These are phyloP conservation scores for Colletotrichum spinosum DNA, from an alignment of 2,329 filamentous ascomycete genomes.

Conservation along the genomic window DNA sequence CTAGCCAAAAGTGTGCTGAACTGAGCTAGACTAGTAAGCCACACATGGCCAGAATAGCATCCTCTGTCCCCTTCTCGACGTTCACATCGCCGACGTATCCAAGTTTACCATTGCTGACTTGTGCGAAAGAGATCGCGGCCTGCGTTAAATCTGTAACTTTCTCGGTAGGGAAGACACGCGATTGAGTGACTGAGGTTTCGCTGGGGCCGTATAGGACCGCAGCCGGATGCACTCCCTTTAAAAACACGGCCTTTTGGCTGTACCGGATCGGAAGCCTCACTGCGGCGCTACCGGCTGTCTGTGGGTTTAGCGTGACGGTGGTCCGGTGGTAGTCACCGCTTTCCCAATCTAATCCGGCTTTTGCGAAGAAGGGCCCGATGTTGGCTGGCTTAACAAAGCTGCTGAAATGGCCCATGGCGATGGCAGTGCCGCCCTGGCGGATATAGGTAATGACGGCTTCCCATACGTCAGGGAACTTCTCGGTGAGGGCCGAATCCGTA, in stretches of 20 bases:
- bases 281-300: neutral
- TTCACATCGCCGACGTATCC: neutral
- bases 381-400: neutral
- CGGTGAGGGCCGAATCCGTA: neutral
- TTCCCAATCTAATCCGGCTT: neutral
- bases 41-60: conserved; percentile 4
- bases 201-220: neutral
- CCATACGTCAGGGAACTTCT: neutral
- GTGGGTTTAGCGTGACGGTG: neutral
- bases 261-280: neutral
- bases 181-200: neutral
- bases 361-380: neutral
- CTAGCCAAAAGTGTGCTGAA: neutral
- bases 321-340: neutral
- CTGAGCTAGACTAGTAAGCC: neutral
- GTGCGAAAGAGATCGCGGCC: neutral
- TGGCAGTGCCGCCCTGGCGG: neutral
- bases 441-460: neutral
- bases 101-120: neutral
- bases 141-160: neutral
- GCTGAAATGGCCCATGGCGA: neutral
- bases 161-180: neutral
- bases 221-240: neutral
- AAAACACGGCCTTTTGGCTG: neutral
- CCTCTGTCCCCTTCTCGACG: neutral